Evolutionary conservation across 2,329 filamentous ascomycete species (phyloP).

Genomic region (Capronia coronata): DNA sequence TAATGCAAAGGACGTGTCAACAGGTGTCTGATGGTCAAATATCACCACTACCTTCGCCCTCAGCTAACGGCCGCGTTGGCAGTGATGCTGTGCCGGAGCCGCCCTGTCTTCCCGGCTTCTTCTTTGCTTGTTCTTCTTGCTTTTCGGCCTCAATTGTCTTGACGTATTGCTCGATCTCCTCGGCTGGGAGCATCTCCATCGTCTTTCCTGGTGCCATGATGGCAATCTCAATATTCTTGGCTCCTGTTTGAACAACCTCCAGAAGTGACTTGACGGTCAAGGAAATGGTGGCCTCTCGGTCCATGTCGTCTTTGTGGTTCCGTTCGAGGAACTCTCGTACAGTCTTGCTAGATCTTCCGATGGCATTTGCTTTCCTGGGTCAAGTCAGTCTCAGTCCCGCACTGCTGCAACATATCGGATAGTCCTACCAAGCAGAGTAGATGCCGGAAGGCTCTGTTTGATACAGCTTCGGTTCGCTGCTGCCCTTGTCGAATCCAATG

Average conservation of each 20-base stretch:
- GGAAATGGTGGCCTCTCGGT: constrained; percentile 90
- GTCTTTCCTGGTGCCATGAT: constrained; percentile 90
- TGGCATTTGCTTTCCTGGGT: constrained; percentile 94
- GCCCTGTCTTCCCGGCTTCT: constrained; percentile 67
- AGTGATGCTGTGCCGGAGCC: constrained; percentile 57
- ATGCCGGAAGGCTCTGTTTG: constrained; percentile 99
- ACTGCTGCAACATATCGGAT: constrained; percentile 5
- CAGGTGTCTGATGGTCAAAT: constrained; percentile 9
- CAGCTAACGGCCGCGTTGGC: constrained; percentile 53
- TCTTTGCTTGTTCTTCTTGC: constrained; percentile 95
- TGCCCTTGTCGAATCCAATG: constrained; percentile 95
- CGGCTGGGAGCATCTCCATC: constrained; percentile 87
- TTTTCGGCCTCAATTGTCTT: constrained; percentile 99
- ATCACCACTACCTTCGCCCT: constrained; percentile 32
- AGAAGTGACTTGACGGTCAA: constrained; percentile 96
- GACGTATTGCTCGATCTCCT: constrained; percentile 94
- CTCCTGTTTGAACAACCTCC: constrained; percentile 96
- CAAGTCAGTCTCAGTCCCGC: constrained; percentile 6
- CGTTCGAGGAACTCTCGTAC: constrained; percentile 97
- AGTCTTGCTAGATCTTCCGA: constrained; percentile 96
- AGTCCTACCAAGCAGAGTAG: constrained; percentile 86
- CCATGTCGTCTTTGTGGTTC: constrained; percentile 98
- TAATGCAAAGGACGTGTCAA: constrained; percentile 21
- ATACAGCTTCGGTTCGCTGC: constrained; percentile 81
- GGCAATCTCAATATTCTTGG: constrained; percentile 99